These are phyloP conservation scores for Basipetospora chlamydospora DNA, from an alignment of 2,329 filamentous ascomycete genomes.

Conservation along the genomic window DNA sequence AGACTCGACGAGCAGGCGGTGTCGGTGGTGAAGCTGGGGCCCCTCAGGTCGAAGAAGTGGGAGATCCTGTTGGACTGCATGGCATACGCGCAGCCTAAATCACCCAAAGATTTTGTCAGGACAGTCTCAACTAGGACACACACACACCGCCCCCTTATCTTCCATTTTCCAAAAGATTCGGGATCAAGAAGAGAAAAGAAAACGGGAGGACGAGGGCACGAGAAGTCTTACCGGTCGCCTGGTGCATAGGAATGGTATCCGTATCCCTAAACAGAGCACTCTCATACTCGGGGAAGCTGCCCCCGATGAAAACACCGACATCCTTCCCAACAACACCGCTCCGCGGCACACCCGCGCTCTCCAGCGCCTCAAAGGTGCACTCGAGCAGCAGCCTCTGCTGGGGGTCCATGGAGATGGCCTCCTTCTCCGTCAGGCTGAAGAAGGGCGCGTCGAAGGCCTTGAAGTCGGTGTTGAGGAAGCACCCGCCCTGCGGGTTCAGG, in stretches of 20 bases:
- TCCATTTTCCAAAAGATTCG: no score
- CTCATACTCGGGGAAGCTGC: constrained; percentile 32
- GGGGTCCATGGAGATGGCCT: constrained; percentile 33
- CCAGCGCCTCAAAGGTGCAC: constrained; percentile 38
- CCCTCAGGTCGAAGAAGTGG: constrained; percentile 39
- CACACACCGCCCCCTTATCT: no score
- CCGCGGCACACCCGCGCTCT: constrained; percentile 35
- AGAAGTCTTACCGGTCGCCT: constrained; percentile 27
- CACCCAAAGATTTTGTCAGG: no score
- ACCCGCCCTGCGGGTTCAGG: constrained; percentile 21
- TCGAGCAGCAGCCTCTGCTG: constrained; percentile 38
- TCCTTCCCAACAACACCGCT: constrained; percentile 30
- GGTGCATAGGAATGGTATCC: constrained; percentile 34
- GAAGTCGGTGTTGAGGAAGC: constrained; percentile 31
- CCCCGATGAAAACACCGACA: constrained; percentile 35
- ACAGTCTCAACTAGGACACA: no score
- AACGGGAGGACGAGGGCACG: neutral
- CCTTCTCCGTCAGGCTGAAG: constrained; percentile 35
- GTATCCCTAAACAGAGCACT: constrained; percentile 27
- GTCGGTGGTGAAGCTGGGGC: constrained; percentile 36
- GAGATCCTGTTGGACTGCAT: constrained; percentile 40
- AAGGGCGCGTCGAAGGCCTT: constrained; percentile 35
- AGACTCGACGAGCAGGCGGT: constrained; percentile 38
- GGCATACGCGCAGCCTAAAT: constrained; percentile 31
- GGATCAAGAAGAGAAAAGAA: neutral